Evolutionary conservation across 2,329 filamentous ascomycete genomes (phyloP).

Genomic region (Cordyceps militaris): DNA sequence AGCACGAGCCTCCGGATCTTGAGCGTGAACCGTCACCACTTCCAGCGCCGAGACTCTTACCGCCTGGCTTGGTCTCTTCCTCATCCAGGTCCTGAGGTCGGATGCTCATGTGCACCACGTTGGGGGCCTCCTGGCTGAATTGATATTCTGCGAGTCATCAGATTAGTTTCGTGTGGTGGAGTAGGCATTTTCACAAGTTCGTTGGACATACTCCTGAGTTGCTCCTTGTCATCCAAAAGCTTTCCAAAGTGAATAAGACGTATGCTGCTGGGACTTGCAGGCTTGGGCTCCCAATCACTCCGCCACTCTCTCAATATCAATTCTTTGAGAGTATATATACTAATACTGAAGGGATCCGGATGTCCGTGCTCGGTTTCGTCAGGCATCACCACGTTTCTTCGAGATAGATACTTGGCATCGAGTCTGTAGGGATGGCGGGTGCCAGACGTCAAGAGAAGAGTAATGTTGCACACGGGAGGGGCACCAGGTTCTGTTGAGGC

Average conservation of each 20-base stretch:
- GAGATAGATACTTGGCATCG: conserved; percentile 75
- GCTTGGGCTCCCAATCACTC: conserved; percentile 82
- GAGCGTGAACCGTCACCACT: conserved; percentile 34
- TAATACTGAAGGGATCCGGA: conserved; percentile 80
- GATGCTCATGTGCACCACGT: conserved; percentile 92
- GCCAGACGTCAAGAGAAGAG: conserved; percentile 72
- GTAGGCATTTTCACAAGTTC: conserved; percentile 3
- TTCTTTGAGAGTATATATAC: conserved; percentile 89
- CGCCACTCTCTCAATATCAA: conserved; percentile 90
- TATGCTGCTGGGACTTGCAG: conserved; percentile 81
- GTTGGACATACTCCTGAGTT: conserved; percentile 63
- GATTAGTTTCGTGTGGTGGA: conserved; percentile 2
- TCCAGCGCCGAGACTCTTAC: conserved; percentile 39
- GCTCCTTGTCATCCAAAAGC: conserved; percentile 80
- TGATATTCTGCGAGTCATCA: conserved; percentile 57
- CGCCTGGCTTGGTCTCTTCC: conserved; percentile 64
- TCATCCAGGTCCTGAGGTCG: conserved; percentile 82
- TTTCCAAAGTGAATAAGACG: conserved; percentile 88
- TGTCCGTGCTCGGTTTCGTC: conserved; percentile 51
- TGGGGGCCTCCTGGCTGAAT: conserved; percentile 66
- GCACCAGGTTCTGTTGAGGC: conserved; percentile 25
- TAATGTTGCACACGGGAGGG: conserved; percentile 59
- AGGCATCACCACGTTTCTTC: conserved; percentile 71
- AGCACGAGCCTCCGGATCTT: conserved; percentile 37
- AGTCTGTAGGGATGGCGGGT: conserved; percentile 85